Evolutionary conservation across 192 early-diverging fungal species (phyloP).

Genomic region (Podila verticillata): DNA sequence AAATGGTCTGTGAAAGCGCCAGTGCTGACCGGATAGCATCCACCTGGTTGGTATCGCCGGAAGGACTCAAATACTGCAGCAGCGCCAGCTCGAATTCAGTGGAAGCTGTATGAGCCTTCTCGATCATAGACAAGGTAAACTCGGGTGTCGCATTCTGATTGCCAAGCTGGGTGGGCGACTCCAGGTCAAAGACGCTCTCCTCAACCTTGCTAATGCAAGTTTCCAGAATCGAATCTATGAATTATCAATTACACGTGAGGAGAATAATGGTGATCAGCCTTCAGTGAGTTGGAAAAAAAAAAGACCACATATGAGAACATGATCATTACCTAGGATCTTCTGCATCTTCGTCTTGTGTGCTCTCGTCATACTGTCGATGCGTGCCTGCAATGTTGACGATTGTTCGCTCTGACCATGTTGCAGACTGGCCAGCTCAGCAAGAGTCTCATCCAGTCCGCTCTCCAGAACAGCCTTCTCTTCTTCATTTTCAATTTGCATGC

Average conservation of each 20-base stretch:
- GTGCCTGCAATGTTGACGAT: slow-evolving; percentile 52
- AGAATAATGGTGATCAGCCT: not conserved
- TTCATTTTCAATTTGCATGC: slow-evolving; percentile 64
- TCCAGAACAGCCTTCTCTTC: slow-evolving; percentile 81
- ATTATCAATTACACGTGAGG: not conserved
- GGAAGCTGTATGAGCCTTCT: slow-evolving; percentile 75
- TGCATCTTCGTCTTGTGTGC: slow-evolving; percentile 74
- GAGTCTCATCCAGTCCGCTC: slow-evolving; percentile 82
- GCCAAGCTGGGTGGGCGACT: slow-evolving; percentile 79
- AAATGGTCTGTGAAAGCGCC: slow-evolving; percentile 80
- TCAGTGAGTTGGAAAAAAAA: not conserved
- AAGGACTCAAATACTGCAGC: slow-evolving; percentile 19
- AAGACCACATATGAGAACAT: not conserved
- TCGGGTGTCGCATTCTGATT: slow-evolving; percentile 90
- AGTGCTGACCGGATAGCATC: slow-evolving; percentile 82
- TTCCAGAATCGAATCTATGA: slow-evolving; percentile 86
- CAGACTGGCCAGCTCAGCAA: slow-evolving; percentile 66
- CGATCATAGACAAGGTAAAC: slow-evolving; percentile 89
- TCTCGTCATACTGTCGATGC: slow-evolving; percentile 68
- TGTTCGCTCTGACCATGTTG: slow-evolving; percentile 12
- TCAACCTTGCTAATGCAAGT: slow-evolving; percentile 88
- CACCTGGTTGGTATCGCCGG: slow-evolving; percentile 65
- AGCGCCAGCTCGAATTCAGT: slow-evolving; percentile 50
- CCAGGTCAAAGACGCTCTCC: slow-evolving; percentile 88
- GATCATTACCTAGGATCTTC: slow-evolving; percentile 65